A percentile compares a stretch with the other conserved stretches of the same genome.
Evolutionary conservation across 805 yeast genomes (phyloP).

Genomic region (Candida railenensis): DNA sequence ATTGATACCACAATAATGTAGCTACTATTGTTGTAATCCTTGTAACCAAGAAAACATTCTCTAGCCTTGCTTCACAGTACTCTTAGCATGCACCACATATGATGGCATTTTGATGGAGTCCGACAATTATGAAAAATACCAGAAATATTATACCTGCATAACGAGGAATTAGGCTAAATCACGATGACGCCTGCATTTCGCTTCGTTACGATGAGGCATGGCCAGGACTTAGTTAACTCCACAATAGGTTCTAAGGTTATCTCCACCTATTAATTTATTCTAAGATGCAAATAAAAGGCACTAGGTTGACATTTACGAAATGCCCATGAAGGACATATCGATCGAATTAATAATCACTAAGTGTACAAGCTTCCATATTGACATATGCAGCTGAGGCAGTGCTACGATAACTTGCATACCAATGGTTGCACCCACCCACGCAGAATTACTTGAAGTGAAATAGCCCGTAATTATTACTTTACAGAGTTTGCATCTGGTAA

Average conservation of each 20-base stretch:
- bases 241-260: no score
- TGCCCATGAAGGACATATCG: background rate
- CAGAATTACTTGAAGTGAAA: background rate
- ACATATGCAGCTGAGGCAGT: background rate
- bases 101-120: background rate
- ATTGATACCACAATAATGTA: no score
- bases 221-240: background rate
- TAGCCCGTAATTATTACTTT: background rate
- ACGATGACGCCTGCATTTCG: background rate
- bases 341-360: no score
- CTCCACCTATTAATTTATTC: no score
- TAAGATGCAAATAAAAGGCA: no score
- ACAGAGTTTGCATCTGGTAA: background rate
- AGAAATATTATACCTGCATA: background rate
- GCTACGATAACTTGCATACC: background rate
- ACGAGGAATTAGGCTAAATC: background rate
- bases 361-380: background rate
- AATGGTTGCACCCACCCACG: background rate
- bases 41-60: background rate
- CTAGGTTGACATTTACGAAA: no score
- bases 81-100: background rate
- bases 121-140: background rate
- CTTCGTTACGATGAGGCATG: background rate
- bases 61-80: background rate
- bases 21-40: background rate